These are phyloP conservation scores for Colletotrichum cuscutae DNA, from an alignment of 2,329 filamentous ascomycete species.

Conservation along the genomic window DNA sequence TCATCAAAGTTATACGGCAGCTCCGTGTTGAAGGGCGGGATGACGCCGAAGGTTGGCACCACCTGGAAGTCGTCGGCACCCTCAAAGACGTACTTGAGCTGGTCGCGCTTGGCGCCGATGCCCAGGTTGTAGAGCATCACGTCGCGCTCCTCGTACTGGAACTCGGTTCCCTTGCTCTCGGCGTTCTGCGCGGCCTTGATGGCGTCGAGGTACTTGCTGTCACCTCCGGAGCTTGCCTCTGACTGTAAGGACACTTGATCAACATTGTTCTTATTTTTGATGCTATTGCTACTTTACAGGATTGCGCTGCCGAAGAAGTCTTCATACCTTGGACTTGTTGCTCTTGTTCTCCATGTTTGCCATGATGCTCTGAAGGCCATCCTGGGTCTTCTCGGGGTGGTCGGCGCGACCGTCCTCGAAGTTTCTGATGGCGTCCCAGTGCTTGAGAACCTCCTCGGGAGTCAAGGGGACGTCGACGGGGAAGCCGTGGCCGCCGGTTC, in stretches of 20 bases:
- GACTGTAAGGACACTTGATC: constrained; percentile 36
- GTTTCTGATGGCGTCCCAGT: constrained; percentile 82
- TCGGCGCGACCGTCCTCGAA: constrained; percentile 91
- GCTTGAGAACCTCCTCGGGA: constrained; percentile 82
- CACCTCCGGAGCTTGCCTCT: constrained; percentile 26
- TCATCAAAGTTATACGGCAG: constrained; percentile 83
- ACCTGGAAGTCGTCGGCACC: constrained; percentile 92
- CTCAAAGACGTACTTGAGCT: constrained; percentile 91
- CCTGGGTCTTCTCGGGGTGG: constrained; percentile 81
- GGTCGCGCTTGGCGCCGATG: constrained; percentile 88
- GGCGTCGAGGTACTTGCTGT: constrained; percentile 71
- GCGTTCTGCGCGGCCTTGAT: constrained; percentile 82
- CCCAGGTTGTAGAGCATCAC: constrained; percentile 96
- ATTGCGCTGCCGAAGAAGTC: constrained; percentile 7
- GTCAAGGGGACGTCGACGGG: constrained; percentile 85
- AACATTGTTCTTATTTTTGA: constrained; percentile 28
- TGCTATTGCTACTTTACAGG: constrained; percentile 38
- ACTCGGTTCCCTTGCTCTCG: constrained; percentile 77
- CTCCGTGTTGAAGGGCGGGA: constrained; percentile 90
- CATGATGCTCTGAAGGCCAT: constrained; percentile 80
- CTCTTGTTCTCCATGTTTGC: constrained; percentile 86
- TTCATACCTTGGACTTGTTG: constrained; percentile 65
- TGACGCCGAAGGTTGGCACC: constrained; percentile 93
- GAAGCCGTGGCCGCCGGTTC: constrained; percentile 89
- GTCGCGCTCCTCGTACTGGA: constrained; percentile 86